Base-by-base conservation (phyloP, 192 early-diverging fungal genomes). In the Linnemannia elongata region DNA sequence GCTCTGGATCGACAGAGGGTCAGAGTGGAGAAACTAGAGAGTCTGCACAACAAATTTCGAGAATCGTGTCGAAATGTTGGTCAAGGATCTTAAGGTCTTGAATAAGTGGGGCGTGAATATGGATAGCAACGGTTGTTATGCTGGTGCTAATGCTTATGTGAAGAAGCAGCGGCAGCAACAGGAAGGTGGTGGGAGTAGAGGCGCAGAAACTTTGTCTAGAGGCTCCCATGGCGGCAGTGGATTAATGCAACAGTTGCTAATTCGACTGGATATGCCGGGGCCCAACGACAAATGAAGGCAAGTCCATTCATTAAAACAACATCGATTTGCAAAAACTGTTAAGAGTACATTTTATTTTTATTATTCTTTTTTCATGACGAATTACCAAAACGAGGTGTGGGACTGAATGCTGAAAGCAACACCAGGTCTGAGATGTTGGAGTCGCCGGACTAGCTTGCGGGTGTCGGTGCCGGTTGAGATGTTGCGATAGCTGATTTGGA, bases 211-310 rank as follows among this genome's bases (percentile, higher is more conserved):
- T 52, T 20, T 17, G 5, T 20, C 49, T 52, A 47, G 45, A 4
- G 39, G 63, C 41, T 18, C 15, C 45, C 55, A 79, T 36, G 55
- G 63, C 9, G 75, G 70, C 10, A 80, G 45, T 35, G 87, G 81
- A 39, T 92, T 89, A 45, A 76, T 91, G 33, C 87, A 80, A 39
- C 87, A 88, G 66, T 39, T 92, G 47, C 72, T 91, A 12, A 71
- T 88, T 20, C 74, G 90, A 6, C 33, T 92, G 0, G 82, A 88
- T 63, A 77, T 85, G 42, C 82, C 81, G 47, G 83, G 88, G 15
- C 82, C 78, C 57, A 68, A 90, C 57, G 47, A 70, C 12, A n/a
- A 69, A 10, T 66, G 30, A 49, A 36, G 57, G 3, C 35, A 22
- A 57, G 12, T 15, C 44, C 55, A 49, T 17, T 22, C 49, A 52